Evolutionary conservation across 2,329 filamentous ascomycete genomes (phyloP), one percentile per base, ranked within the genome.

Genomic region (Zopfia rhizophila): DNA sequence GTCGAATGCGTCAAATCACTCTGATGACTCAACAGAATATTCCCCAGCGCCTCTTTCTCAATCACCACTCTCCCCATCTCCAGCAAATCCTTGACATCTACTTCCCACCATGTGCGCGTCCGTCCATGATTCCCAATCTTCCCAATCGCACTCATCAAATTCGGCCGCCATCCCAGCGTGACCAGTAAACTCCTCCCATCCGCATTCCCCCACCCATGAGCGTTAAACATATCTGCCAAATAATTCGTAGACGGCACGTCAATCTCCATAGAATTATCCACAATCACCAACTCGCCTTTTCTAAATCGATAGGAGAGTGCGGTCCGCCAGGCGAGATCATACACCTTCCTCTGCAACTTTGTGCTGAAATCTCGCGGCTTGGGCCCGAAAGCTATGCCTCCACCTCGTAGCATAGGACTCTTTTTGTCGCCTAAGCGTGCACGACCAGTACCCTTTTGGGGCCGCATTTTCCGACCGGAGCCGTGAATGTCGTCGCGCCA

Each of bases 41-140:
- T 81, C 70, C 86, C 82, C 65, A 99, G 78, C 24, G 93, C 93
- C 29, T 78, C 75, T 70, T 88, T 84, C 82, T 99, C 94, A 63
- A 99, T 85, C 49, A 99, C 86, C 50, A 99, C 78, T 63, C 91
- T 85, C 41, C 89, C 89, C 41, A 87, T 86, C 77, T 94, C 90
- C 57, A 99, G 75, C 55, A 99, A 74, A 70, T 97, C 90, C 82
- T 97, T 99, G 53, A 99, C 91, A 73, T 97, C 94, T 24, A 99
- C 90, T 53, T 96, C 88, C n/a, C 81, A 77, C 48, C 87, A 78
- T 45, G 83, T 81, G 58, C 91, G 76, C 7, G 87, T 87, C 44
- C 85, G 82, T 14, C 89, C 90, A 45, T 82, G 79, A 66, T 95
- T 78, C 33, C 86, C 86, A 37, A 80, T 80, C 81, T 82, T 51